Evolutionary conservation across 768 basidiomycete species (phyloP).

Genomic region (Tephrocybe sp.): DNA sequence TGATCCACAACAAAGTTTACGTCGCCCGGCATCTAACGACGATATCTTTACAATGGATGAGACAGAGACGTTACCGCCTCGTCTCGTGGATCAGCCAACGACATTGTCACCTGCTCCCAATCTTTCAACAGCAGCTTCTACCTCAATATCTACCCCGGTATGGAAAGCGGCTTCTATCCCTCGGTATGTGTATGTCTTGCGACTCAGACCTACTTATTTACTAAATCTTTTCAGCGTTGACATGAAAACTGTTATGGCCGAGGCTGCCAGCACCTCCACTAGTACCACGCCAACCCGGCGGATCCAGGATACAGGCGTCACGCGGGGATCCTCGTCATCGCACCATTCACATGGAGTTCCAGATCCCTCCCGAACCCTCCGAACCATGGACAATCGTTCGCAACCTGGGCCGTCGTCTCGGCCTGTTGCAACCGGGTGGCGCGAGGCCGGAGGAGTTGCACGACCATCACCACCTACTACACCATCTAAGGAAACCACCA

Average conservation of each 20-base stretch:
- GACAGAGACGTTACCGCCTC: slow-evolving; percentile 36
- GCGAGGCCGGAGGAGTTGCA: background rate
- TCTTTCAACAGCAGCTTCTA: background rate
- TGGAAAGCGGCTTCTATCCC: slow-evolving; percentile 53
- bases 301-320: slow-evolving; percentile 1
- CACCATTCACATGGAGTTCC: background rate
- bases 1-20: slow-evolving; percentile 15
- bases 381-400: slow-evolving; percentile 1
- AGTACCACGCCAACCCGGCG: slow-evolving; percentile 3
- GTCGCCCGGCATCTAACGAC: slow-evolving; percentile 42
- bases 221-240: slow-evolving; percentile 55
- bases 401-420: slow-evolving; percentile 4
- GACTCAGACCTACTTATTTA: background rate
- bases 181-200: slow-evolving; percentile 37
- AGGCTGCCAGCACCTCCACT: slow-evolving; percentile 33
- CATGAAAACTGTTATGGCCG: slow-evolving; percentile 85
- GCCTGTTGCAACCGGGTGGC: slow-evolving; percentile 8
- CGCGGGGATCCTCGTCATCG: slow-evolving; percentile 1
- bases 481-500: slow-evolving; percentile 5
- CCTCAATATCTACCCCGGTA: slow-evolving; percentile 26
- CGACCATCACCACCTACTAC: slow-evolving; percentile 11
- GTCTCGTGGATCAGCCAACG: slow-evolving; percentile 18
- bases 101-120: slow-evolving; percentile 8
- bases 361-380: background rate
- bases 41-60: slow-evolving; percentile 89